Conservation (phyloP, 2,329 filamentous ascomycete genomes). For the Aspergillus texensis region DNA sequence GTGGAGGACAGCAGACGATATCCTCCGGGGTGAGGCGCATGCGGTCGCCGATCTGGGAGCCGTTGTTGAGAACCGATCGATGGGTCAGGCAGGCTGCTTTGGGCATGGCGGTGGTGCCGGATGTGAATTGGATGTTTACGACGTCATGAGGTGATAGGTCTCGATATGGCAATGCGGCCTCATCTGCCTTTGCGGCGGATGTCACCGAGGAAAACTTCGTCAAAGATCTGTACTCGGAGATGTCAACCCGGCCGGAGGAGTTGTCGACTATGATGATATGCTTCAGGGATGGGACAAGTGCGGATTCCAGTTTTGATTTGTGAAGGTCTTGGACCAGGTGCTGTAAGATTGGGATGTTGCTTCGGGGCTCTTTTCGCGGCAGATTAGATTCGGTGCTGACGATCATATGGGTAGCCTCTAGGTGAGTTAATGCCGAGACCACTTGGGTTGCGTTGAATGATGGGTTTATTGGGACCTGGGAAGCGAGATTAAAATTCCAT, state of each 20-base stretch:
- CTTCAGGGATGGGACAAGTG: constrained; percentile 68
- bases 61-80: constrained; percentile 89
- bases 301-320: constrained; percentile 52
- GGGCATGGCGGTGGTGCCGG: constrained; percentile 85
- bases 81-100: constrained; percentile 92
- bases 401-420: constrained; percentile 73
- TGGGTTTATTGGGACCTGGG: constrained; percentile 82
- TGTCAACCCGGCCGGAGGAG: constrained; percentile 57
- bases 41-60: constrained; percentile 76
- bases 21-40: constrained; percentile 79
- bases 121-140: constrained; percentile 96
- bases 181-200: constrained; percentile 46
- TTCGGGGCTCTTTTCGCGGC: constrained; percentile 63
- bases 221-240: constrained; percentile 44
- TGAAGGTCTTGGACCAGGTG: constrained; percentile 55
- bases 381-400: constrained; percentile 88
- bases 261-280: constrained; percentile 81
- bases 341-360: constrained; percentile 61
- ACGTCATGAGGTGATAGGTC: constrained; percentile 65
- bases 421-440: constrained; percentile 73
- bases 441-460: constrained; percentile 83
- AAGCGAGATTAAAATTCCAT: constrained; percentile 4
- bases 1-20: constrained; percentile 66
- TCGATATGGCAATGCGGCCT: constrained; percentile 48
- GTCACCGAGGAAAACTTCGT: constrained; percentile 52